Conservation (phyloP, 495 filamentous ascomycete genomes). For the Amniculicola lignicola region DNA sequence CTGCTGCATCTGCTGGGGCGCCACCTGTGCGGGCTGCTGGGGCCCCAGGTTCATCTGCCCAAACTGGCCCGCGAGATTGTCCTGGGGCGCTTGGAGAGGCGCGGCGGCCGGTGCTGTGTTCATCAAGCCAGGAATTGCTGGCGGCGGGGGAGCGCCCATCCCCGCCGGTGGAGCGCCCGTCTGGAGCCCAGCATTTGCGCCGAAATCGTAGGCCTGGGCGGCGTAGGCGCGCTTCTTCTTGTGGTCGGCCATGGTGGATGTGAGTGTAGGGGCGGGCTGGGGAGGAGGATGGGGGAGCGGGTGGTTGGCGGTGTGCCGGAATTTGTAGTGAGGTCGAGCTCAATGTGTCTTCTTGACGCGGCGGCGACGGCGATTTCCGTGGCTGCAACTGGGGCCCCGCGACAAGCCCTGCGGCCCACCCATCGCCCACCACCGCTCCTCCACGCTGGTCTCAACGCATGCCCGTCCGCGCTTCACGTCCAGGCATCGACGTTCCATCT, state of each 20-base stretch:
- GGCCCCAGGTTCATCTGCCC: slow-evolving; percentile 34
- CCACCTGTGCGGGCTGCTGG: slow-evolving; percentile 28
- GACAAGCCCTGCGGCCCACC: no score
- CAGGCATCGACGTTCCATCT: no score
- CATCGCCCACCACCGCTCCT: no score
- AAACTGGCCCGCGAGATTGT: slow-evolving; percentile 27
- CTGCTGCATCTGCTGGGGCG: slow-evolving; percentile 41
- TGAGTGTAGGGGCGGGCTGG: background rate
- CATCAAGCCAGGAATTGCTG: background rate
- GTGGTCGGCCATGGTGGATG: slow-evolving; percentile 27
- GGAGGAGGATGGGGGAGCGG: background rate
- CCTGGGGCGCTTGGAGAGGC: no score
- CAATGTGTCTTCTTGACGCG: slow-evolving; percentile 19
- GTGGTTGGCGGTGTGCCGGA: slow-evolving; percentile 1
- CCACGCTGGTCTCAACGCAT: no score
- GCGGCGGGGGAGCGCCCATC: slow-evolving; percentile 23
- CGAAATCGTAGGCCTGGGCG: slow-evolving; percentile 90
- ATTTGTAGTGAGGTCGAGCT: slow-evolving; percentile 16
- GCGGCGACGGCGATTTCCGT: slow-evolving; percentile 24
- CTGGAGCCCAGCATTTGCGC: slow-evolving; percentile 68
- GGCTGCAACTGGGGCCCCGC: background rate
- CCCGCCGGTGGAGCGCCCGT: slow-evolving; percentile 36
- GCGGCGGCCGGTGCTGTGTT: slow-evolving; percentile 8
- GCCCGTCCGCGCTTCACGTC: no score
- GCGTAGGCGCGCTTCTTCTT: slow-evolving; percentile 92